phyloP scores from a whole-genome alignment of 163 green algal genomes.

The Coccomyxa subellipsoidea region DNA sequence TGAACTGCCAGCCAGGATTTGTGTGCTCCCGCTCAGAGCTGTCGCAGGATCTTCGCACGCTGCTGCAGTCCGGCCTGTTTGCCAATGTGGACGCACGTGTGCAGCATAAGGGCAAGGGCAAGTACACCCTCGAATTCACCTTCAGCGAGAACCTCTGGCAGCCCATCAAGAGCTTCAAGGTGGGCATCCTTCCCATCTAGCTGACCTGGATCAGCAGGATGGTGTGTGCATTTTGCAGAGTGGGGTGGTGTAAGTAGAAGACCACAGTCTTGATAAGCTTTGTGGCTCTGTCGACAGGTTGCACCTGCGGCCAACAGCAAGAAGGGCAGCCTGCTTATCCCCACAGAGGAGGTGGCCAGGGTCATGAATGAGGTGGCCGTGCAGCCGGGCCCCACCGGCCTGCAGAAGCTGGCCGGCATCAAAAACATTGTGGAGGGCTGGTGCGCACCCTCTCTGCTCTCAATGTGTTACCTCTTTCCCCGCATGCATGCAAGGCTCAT shows the following conservation, averaged over 20 bases:
- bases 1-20: slow-evolving; percentile 55
- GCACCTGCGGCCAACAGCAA: not conserved
- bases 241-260: too few relatives aligned
- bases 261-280: too few relatives aligned
- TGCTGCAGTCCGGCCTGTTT: slow-evolving; percentile 50
- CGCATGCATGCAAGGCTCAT: not conserved
- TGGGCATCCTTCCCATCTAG: not conserved
- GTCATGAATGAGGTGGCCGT: slow-evolving; percentile 31
- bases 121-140: slow-evolving; percentile 18
- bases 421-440: slow-evolving; percentile 48
- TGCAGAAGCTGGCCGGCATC: slow-evolving; percentile 40
- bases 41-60: slow-evolving; percentile 43
- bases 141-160: slow-evolving; percentile 21
- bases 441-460: slow-evolving; percentile 13
- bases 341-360: not conserved
- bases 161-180: slow-evolving; percentile 11
- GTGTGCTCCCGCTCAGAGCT: slow-evolving; percentile 45
- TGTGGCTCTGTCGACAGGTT: too few relatives aligned
- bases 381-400: slow-evolving; percentile 5
- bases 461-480: not conserved
- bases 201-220: not conserved
- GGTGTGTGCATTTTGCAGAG: not conserved
- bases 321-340: slow-evolving; percentile 21
- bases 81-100: slow-evolving; percentile 48
- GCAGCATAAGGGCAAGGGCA: slow-evolving; percentile 24